Base-by-base conservation (phyloP, 2,329 filamentous ascomycete species). In the Colletotrichum sojae region DNA sequence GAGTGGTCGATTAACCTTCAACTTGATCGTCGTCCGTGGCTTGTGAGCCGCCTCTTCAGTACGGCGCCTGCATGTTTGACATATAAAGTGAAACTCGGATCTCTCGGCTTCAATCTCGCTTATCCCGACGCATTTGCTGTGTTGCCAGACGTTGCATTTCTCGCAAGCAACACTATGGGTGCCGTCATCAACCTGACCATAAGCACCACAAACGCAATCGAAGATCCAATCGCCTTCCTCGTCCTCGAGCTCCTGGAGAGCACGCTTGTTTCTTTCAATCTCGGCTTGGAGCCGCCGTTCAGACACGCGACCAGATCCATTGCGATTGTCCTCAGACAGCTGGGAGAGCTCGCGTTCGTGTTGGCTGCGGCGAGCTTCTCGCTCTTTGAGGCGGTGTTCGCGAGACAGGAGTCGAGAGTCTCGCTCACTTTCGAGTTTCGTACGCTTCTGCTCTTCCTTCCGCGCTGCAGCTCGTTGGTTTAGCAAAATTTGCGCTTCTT, bases 141-240 rank as follows among this genome's bases (percentile, higher is more conserved):
- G 96, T 78, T 98, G 95, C 96, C 96, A 99, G 55, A 97, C 91
- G 77, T 92, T 97, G 84, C 96, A 99, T 73, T 87, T 91, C 77
- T 99, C 96, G 81, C 96, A 99, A 31, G 95, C 93, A 72, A 99
- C 91, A 78, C 94, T 97, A 77, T 97, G 95, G 8, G 94, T 92
- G 43, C 96, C 96, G 78, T 98, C 96, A 75, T 99, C 96, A 68
- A 98, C 93, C 74, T 97, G 92, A 22, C 96, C 96, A 78, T 97
- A 91, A 22, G 94, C 87, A 27, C 95, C 95, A 78, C 96, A 99
- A 27, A 93, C 88, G 78, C 96, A 99, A 78, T 99, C 96, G 74
- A 99, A 99, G 46, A 94, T 88, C 96, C 96, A 98, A 59, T 94
- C 90, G 13, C 94, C 93, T 73, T 97, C 93, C 73, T 90, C 82